These are phyloP conservation scores for Penicillium glabrum DNA, from an alignment of 2,329 filamentous ascomycete genomes.

Conservation along the genomic window DNA sequence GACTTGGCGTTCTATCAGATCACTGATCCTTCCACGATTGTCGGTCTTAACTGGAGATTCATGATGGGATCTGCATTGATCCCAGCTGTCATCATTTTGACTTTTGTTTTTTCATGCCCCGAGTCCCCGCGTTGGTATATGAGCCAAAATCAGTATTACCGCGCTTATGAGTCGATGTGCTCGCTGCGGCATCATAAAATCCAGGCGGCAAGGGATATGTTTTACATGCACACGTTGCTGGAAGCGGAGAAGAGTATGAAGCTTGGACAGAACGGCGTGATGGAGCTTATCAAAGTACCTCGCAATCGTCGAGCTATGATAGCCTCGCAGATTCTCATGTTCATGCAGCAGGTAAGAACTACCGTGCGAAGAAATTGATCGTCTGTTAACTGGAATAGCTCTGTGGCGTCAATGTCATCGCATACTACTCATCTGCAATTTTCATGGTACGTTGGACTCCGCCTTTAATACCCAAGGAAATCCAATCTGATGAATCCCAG, in stretches of 20 bases:
- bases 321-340: conserved; percentile 65
- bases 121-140: conserved; percentile 52
- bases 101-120: conserved; percentile 64
- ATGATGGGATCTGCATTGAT: conserved; percentile 69
- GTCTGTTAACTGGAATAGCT: conserved; percentile 28
- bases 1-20: conserved; percentile 63
- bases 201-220: conserved; percentile 47
- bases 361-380: background rate
- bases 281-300: conserved; percentile 60
- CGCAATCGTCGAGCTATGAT: conserved; percentile 63
- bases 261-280: conserved; percentile 51
- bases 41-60: conserved; percentile 64
- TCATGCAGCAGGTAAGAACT: conserved; percentile 58
- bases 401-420: conserved; percentile 55
- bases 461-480: background rate
- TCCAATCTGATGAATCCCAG: conserved; percentile 5
- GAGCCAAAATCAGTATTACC: conserved; percentile 42
- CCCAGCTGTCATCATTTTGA: conserved; percentile 58
- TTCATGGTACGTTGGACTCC: conserved; percentile 41
- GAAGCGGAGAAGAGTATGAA: conserved; percentile 59
- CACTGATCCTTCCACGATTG: conserved; percentile 52
- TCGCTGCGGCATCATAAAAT: conserved; percentile 45
- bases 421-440: conserved; percentile 62
- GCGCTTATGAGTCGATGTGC: conserved; percentile 45
- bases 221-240: conserved; percentile 55